phyloP scores from a whole-genome alignment of 306 rosid species.

The Prunus fruticosa region DNA sequence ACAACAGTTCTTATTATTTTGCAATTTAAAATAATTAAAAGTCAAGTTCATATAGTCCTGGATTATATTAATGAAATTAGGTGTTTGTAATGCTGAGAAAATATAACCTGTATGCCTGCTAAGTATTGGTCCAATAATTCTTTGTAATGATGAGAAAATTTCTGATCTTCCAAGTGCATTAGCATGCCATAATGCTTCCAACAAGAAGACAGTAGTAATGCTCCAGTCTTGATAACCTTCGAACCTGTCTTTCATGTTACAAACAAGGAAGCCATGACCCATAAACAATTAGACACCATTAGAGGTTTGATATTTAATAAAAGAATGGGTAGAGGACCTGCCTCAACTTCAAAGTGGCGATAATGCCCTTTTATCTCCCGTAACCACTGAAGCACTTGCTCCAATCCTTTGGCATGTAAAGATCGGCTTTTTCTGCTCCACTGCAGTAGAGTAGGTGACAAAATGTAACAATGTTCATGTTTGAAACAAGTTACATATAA shows the following conservation, averaged over 20 bases:
- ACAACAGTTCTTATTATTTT: neutral
- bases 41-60: neutral
- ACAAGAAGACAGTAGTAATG: constrained; percentile 80
- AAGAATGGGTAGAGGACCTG: constrained; percentile 63
- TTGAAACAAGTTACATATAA: neutral
- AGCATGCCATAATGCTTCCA: constrained; percentile 91
- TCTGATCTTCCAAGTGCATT: constrained; percentile 71
- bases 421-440: constrained; percentile 86
- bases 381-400: constrained; percentile 89
- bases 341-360: constrained; percentile 52
- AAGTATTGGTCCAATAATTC: constrained; percentile 79
- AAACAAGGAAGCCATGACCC: constrained; percentile 32
- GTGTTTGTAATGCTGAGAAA: neutral
- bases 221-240: constrained; percentile 59
- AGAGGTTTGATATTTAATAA: constrained; percentile 10
- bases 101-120: constrained; percentile 81
- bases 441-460: constrained; percentile 33
- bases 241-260: constrained; percentile 54
- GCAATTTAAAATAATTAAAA: constrained; percentile 1
- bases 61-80: neutral
- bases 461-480: neutral
- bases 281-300: constrained; percentile 21
- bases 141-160: constrained; percentile 51
- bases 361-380: constrained; percentile 56
- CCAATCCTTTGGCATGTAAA: constrained; percentile 80